Evolutionary conservation across 164 flowering plant species (phyloP).

Genomic region (Aristolochia contorta): DNA sequence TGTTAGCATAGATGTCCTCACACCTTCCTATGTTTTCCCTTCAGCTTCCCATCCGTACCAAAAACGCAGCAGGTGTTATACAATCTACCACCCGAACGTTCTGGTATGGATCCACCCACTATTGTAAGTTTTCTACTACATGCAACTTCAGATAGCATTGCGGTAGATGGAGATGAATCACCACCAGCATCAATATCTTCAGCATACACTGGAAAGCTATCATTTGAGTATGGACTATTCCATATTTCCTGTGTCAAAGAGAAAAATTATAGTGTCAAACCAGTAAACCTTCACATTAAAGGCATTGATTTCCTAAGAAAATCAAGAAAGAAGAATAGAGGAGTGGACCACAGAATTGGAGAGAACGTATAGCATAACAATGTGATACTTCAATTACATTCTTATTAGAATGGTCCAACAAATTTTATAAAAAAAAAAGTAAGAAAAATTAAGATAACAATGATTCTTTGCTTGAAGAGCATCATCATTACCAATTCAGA

Average conservation of each 20-base stretch:
- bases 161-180: constrained; percentile 75
- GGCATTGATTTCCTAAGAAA: too few relatives aligned
- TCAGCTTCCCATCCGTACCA: constrained; percentile 76
- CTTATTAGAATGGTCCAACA: too few relatives aligned
- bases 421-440: too few relatives aligned
- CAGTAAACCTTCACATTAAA: too few relatives aligned
- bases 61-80: constrained; percentile 91
- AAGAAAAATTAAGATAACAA: too few relatives aligned
- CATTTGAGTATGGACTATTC: constrained; percentile 97
- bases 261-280: not conserved
- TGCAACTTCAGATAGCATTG: constrained; percentile 84
- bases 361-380: too few relatives aligned
- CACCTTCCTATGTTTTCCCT: constrained; percentile 93
- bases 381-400: too few relatives aligned
- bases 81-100: constrained; percentile 60
- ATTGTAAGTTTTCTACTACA: constrained; percentile 54
- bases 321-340: too few relatives aligned
- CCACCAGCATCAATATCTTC: constrained; percentile 93
- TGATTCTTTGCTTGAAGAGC: too few relatives aligned
- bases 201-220: constrained; percentile 86
- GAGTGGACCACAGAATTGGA: too few relatives aligned
- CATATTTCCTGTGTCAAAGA: constrained; percentile 69
- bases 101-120: constrained; percentile 94
- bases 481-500: too few relatives aligned
- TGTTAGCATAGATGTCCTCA: not conserved